A percentile compares a stretch with the other conserved stretches of the same genome.
Evolutionary conservation across 306 rosid genomes (phyloP).

Genomic region (Leucaena leucocephala): DNA sequence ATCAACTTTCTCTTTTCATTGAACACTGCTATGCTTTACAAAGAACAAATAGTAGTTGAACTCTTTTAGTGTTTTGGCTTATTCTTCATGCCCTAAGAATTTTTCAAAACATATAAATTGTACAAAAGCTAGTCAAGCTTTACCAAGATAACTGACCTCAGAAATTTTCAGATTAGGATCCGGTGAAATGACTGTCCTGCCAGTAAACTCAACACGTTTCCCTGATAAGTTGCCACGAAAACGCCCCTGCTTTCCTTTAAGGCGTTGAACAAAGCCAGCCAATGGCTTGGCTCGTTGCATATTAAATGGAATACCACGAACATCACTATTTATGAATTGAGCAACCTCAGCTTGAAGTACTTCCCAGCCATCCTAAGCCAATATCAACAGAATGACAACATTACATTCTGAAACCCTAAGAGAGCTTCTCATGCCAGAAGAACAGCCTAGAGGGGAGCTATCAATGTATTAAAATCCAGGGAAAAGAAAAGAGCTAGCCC

Average conservation of each 20-base stretch:
- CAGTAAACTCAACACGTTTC: slow-evolving; percentile 92
- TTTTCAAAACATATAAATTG: slow-evolving; percentile 8
- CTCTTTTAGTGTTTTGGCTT: slow-evolving; percentile 2
- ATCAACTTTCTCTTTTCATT: neutral
- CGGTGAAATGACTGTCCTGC: slow-evolving; percentile 96
- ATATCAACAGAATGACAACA: slow-evolving; percentile 40
- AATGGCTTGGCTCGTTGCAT: slow-evolving; percentile 56
- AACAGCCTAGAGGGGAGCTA: slow-evolving; percentile 15
- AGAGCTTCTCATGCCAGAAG: slow-evolving; percentile 25
- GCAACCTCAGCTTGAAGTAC: slow-evolving; percentile 79
- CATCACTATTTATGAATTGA: slow-evolving; percentile 82
- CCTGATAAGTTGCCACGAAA: slow-evolving; percentile 93
- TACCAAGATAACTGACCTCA: slow-evolving; percentile 57
- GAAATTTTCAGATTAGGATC: slow-evolving; percentile 94
- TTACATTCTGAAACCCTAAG: slow-evolving; percentile 33
- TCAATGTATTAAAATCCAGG: slow-evolving; percentile 12
- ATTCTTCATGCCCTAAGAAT: slow-evolving; percentile 23
- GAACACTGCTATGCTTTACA: neutral
- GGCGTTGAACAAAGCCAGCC: slow-evolving; percentile 86
- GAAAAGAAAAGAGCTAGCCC: slow-evolving; percentile 17
- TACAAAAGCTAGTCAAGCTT: slow-evolving; percentile 24
- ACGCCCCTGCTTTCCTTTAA: slow-evolving; percentile 93
- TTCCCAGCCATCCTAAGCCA: slow-evolving; percentile 65
- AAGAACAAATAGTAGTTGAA: slow-evolving; percentile 9
- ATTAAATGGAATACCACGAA: slow-evolving; percentile 56